Conservation (phyloP, 139 green algal genomes). For the Coelastrella sp. region DNA sequence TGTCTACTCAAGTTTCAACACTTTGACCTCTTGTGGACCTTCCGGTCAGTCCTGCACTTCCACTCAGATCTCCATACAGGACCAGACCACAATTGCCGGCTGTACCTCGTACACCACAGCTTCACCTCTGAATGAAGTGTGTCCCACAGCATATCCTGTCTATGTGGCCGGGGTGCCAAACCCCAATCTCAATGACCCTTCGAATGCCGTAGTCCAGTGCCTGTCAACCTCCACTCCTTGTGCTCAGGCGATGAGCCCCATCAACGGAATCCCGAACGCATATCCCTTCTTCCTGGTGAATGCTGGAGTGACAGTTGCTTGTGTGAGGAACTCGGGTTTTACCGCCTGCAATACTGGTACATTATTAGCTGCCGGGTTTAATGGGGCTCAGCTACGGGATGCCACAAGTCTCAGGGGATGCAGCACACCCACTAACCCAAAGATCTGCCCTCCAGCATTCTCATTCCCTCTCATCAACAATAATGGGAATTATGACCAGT, state of each 20-base stretch:
- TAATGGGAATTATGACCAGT: background rate
- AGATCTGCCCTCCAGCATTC: background rate
- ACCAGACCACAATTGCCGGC: background rate
- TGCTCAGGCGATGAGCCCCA: background rate
- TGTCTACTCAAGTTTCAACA: background rate
- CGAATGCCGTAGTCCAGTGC: background rate
- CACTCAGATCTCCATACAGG: background rate
- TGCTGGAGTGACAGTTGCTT: background rate
- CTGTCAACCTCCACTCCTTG: background rate
- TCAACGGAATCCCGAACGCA: background rate
- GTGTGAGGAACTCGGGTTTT: background rate
- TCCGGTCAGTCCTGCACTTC: background rate
- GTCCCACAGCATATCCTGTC: background rate
- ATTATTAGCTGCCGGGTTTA: background rate
- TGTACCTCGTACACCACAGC: background rate
- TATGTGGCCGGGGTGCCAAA: background rate
- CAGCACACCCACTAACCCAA: background rate
- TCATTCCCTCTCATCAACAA: background rate
- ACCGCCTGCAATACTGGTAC: background rate
- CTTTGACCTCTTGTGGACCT: background rate
- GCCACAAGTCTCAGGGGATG: background rate
- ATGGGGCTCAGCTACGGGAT: background rate
- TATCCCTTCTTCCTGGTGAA: background rate
- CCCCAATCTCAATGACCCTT: background rate
- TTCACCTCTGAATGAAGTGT: background rate